Base-by-base conservation (phyloP, 1,284 basidiomycete species). In the Ustilago xerochloae region DNA sequence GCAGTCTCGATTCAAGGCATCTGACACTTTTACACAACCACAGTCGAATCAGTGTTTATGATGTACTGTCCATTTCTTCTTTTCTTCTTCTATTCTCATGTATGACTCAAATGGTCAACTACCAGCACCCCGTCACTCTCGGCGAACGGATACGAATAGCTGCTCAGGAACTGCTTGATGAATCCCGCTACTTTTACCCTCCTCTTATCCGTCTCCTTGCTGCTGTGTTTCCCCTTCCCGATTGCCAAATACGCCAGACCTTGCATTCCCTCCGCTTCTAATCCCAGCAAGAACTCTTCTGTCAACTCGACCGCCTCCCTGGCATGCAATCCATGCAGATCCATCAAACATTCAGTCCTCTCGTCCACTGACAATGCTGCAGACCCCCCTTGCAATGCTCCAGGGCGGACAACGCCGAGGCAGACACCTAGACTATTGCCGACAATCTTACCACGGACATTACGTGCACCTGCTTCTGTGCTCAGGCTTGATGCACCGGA, bases 141-240 rank as follows among this genome's bases (percentile, higher is more conserved):
- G 85, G 89, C 92, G 92, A 93, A 96, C n/a, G 95, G 92, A 70
- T 78, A 81, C 45, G 70, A 92, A 92, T 93, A 97, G 56, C 91
- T 90, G 77, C 92, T 91, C 48, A 97, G 86, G 89, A 92, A 96
- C 82, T 93, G 92, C 75, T 92, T 91, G 41, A 97, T 90, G 16
- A 92, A 92, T 2, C 91, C 89, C 4, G 90, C 92, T 12, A 98
- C 88, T 66, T 93, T 91, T 30, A 92, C 92, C 2, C 92, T 89
- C 35, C 94, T 92, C 50, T 93, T 89, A 13, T 88, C 88, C 15
- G 89, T 86, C 81, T 94, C 93, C 29, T 90, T 91, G 2, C 93
- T 94, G 1, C 93, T 94, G 84, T 98, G 96, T 85, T 94, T 95
- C 84, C 95, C 94, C 85, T 97, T 93, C 10, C 97, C 96, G 4